Conservation (phyloP, 768 basidiomycete genomes). For the Krasilnikovozyma curviuscula region DNA sequence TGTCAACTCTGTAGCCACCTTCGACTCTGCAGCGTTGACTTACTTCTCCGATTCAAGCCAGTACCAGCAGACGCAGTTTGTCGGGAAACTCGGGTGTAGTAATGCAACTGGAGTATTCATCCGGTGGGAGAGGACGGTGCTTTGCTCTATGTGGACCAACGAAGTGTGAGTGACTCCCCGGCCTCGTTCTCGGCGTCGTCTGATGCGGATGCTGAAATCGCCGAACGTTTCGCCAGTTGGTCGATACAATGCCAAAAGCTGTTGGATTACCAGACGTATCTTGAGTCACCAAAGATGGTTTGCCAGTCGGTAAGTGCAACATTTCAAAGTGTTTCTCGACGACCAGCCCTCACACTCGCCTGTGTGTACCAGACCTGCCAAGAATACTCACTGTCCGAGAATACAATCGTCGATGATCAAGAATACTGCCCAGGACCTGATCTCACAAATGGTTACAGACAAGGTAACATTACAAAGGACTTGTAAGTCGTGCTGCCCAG, state of each 20-base stretch:
- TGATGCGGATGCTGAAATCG: conserved; percentile 14
- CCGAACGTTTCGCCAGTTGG: too few species aligned
- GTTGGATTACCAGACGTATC: too few species aligned
- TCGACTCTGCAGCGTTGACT: conserved; percentile 17
- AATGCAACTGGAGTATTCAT: conserved; percentile 20
- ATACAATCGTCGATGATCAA: conserved; percentile 13
- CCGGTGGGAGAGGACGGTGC: conserved; percentile 22
- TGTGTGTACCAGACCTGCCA: conserved; percentile 16
- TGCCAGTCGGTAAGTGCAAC: conserved; percentile 14
- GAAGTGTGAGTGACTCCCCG: conserved; percentile 18
- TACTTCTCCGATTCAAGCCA: conserved; percentile 23
- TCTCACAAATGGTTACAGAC: conserved; percentile 17
- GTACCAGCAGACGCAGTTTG: conserved; percentile 20
- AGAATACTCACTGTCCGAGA: conserved; percentile 20
- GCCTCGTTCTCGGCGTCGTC: not conserved
- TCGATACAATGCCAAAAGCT: too few species aligned
- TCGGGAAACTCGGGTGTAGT: conserved; percentile 21
- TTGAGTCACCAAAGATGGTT: conserved; percentile 22
- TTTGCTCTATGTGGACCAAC: conserved; percentile 25
- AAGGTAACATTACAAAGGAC: conserved; percentile 20
- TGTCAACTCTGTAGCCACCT: not conserved
- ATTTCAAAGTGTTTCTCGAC: too few species aligned
- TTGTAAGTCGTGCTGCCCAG: conserved; percentile 7
- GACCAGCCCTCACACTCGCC: not conserved
- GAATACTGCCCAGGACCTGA: conserved; percentile 22